These are phyloP conservation scores for Kingdonia uniflora DNA, from an alignment of 164 flowering plant genomes.

Conservation along the genomic window DNA sequence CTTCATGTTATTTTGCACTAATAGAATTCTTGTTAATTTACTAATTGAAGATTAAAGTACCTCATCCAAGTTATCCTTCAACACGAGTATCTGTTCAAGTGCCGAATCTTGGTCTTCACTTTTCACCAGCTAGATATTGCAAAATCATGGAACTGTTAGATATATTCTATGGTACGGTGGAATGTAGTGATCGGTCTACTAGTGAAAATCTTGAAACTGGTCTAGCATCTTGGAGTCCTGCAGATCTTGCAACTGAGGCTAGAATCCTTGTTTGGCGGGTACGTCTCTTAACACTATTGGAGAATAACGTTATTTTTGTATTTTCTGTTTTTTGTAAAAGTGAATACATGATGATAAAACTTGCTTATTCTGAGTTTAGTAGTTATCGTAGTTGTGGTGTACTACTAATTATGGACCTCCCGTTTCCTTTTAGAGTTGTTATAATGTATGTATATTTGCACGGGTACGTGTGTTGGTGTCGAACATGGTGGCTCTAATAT, in stretches of 20 bases:
- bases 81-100: conserved; percentile 86
- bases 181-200: conserved; percentile 21
- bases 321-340: neutral
- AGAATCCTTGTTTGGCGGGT: conserved; percentile 94
- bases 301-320: neutral
- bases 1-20: no score
- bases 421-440: no score
- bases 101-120: conserved; percentile 82
- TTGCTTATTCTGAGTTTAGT: no score
- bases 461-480: no score
- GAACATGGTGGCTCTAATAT: no score
- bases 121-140: conserved; percentile 75
- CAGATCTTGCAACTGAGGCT: conserved; percentile 68
- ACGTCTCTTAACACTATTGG: conserved; percentile 10
- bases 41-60: conserved; percentile 60
- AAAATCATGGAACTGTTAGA: conserved; percentile 61
- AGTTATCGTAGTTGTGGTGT: no score
- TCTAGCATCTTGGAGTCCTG: conserved; percentile 55
- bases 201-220: conserved; percentile 31
- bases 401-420: no score
- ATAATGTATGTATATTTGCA: no score
- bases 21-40: no score
- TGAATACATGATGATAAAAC: neutral
- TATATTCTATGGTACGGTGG: conserved; percentile 44
- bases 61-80: conserved; percentile 82